Conservation (phyloP, 2,329 filamentous ascomycete genomes). For the Arthrobotrys megalospora region DNA sequence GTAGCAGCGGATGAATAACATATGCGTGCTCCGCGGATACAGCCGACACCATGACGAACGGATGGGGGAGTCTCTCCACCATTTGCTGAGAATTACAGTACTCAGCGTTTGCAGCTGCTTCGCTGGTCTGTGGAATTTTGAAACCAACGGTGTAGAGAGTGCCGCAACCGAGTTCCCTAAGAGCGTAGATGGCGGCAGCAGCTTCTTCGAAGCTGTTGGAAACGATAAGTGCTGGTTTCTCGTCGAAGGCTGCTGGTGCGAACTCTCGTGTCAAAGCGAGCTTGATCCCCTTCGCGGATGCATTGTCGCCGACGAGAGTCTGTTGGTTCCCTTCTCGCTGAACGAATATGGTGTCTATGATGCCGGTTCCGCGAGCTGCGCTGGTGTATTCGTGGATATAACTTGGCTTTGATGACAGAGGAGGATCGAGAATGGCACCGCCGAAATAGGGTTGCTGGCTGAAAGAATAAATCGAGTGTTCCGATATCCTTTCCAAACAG, state of each 20-base stretch:
- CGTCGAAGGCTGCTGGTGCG: conserved; percentile 84
- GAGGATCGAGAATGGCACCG: conserved; percentile 75
- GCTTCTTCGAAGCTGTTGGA: conserved; percentile 82
- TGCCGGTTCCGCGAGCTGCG: conserved; percentile 82
- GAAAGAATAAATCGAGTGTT: conserved; percentile 78
- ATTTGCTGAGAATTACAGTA: conserved; percentile 80
- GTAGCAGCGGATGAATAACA: conserved; percentile 82
- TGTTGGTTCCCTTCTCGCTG: conserved; percentile 71
- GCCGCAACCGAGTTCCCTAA: conserved; percentile 77
- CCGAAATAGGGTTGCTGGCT: conserved; percentile 83
- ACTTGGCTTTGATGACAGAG: conserved; percentile 76
- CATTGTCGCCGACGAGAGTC: conserved; percentile 82
- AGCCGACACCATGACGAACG: conserved; percentile 86
- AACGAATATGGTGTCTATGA: conserved; percentile 85
- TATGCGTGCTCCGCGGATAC: conserved; percentile 83
- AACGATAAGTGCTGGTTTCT: conserved; percentile 81
- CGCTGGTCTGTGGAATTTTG: conserved; percentile 68
- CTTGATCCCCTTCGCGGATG: conserved; percentile 87
- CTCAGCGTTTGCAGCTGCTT: conserved; percentile 76
- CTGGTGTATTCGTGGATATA: conserved; percentile 79
- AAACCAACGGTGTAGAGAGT: conserved; percentile 60
- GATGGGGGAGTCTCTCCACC: conserved; percentile 82
- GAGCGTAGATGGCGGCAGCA: conserved; percentile 82
- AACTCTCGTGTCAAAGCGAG: conserved; percentile 85
- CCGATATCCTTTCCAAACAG: conserved; percentile 79